Percentiles rank a stretch among this genome's conserved stretches.
These are phyloP conservation scores for Xerocomellus amylosporus DNA, from an alignment of 768 basidiomycete species.

Conservation along the genomic window DNA sequence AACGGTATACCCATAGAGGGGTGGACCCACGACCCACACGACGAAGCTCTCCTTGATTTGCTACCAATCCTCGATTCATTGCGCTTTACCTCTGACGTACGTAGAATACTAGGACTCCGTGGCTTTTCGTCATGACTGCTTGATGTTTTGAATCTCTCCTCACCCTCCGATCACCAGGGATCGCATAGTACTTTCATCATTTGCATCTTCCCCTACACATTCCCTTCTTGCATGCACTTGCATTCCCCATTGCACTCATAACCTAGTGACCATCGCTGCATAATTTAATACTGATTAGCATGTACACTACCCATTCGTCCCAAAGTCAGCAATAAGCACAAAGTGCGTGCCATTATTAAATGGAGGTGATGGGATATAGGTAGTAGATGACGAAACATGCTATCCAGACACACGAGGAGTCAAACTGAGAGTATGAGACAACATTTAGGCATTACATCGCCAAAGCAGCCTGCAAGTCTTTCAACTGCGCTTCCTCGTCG, in stretches of 20 bases:
- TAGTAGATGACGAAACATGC: conserved; percentile 31
- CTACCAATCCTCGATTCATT: conserved; percentile 94
- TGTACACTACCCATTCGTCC: conserved; percentile 33
- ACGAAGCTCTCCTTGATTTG: conserved; percentile 94
- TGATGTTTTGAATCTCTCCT: conserved; percentile 4
- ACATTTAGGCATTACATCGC: conserved; percentile 58
- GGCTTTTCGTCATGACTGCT: conserved; percentile 42
- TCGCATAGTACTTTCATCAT: conserved; percentile 23
- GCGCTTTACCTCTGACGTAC: conserved; percentile 93
- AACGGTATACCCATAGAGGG: conserved; percentile 99
- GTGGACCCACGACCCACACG: conserved; percentile 96
- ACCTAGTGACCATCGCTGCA: conserved; percentile 30
- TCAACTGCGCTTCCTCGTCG: conserved; percentile 89
- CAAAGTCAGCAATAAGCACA: conserved; percentile 22
- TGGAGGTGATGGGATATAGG: conserved; percentile 32
- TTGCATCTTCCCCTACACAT: conserved; percentile 23
- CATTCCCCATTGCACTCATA: conserved; percentile 27
- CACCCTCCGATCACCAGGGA: conserved; percentile 11
- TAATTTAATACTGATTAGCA: conserved; percentile 40
- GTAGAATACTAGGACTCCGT: conserved; percentile 80
- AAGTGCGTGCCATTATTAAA: conserved; percentile 28
- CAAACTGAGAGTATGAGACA: conserved; percentile 9
- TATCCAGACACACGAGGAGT: conserved; percentile 5
- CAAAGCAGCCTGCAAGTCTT: conserved; percentile 82
- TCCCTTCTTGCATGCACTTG: conserved; percentile 28